Evolutionary conservation across 352 stramenopile species (phyloP).

Genomic region (Globisporangium yorkense): DNA sequence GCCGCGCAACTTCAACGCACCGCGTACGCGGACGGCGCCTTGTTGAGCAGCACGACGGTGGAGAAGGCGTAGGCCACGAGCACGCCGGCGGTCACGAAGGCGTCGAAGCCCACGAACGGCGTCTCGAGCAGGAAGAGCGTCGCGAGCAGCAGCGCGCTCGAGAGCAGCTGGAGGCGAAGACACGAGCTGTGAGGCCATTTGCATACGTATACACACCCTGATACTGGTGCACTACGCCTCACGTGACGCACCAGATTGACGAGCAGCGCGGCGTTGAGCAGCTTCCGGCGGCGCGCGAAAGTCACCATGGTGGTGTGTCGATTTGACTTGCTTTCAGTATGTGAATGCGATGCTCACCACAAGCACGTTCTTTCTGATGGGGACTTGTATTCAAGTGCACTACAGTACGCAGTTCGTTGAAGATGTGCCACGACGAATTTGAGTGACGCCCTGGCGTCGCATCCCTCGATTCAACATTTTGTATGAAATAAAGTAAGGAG

Average conservation of each 20-base stretch:
- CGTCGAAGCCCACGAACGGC: conserved; percentile 62
- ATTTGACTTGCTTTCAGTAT: not conserved
- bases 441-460: not conserved
- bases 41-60: conserved; percentile 74
- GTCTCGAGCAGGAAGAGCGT: conserved; percentile 74
- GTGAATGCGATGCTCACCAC: not conserved
- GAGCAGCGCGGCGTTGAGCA: conserved; percentile 66
- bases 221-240: too few relatives aligned
- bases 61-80: conserved; percentile 72
- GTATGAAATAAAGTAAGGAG: too few relatives aligned
- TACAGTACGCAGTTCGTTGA: not conserved
- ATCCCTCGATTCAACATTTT: too few relatives aligned
- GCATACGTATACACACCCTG: conserved; percentile 3
- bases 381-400: not conserved
- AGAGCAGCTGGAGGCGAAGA: conserved; percentile 34
- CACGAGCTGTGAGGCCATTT: not conserved
- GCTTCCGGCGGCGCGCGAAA: conserved; percentile 25
- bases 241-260: conserved; percentile 49
- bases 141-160: conserved; percentile 47
- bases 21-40: conserved; percentile 72
- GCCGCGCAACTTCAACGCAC: conserved; percentile 17
- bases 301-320: conserved; percentile 5
- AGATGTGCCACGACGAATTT: not conserved
- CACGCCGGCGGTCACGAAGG: conserved; percentile 47
- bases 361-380: not conserved